Percentiles rank a stretch among this genome's conserved stretches.
These are phyloP conservation scores for Hypericum perforatum DNA, from an alignment of 345 rosid genomes.

Conservation along the genomic window DNA sequence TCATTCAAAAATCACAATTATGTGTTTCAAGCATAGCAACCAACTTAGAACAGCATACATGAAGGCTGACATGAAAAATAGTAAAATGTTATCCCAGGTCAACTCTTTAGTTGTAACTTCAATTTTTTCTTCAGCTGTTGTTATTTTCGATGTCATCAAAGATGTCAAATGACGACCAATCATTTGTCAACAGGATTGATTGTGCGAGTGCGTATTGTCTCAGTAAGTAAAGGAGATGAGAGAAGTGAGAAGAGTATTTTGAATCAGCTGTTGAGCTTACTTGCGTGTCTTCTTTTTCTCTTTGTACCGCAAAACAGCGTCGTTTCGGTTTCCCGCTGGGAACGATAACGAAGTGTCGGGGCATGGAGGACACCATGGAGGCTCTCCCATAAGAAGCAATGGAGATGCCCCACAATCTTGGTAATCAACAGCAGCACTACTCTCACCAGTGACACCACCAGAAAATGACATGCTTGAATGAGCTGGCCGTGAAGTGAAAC, in stretches of 20 bases:
- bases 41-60: too few relatives aligned
- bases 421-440: conserved; percentile 53
- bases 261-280: conserved; percentile 37
- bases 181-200: too few relatives aligned
- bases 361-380: conserved; percentile 75
- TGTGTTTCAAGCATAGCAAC: too few relatives aligned
- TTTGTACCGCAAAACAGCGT: conserved; percentile 91
- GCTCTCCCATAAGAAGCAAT: conserved; percentile 67
- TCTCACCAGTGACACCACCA: conserved; percentile 80
- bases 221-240: too few relatives aligned
- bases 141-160: too few relatives aligned
- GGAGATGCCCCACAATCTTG: conserved; percentile 93
- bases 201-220: too few relatives aligned
- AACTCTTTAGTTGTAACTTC: too few relatives aligned
- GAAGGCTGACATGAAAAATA: too few relatives aligned
- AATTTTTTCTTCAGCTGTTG: too few relatives aligned
- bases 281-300: conserved; percentile 91
- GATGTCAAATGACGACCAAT: too few relatives aligned
- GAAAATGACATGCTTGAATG: conserved; percentile 82
- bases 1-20: too few relatives aligned
- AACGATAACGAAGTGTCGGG: conserved; percentile 45
- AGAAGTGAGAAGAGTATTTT: neutral
- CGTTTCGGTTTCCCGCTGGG: conserved; percentile 28
- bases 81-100: too few relatives aligned
- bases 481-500: conserved; percentile 41